Conservation (phyloP, 2,329 filamentous ascomycete species). For the Neoascochyta sp. region DNA sequence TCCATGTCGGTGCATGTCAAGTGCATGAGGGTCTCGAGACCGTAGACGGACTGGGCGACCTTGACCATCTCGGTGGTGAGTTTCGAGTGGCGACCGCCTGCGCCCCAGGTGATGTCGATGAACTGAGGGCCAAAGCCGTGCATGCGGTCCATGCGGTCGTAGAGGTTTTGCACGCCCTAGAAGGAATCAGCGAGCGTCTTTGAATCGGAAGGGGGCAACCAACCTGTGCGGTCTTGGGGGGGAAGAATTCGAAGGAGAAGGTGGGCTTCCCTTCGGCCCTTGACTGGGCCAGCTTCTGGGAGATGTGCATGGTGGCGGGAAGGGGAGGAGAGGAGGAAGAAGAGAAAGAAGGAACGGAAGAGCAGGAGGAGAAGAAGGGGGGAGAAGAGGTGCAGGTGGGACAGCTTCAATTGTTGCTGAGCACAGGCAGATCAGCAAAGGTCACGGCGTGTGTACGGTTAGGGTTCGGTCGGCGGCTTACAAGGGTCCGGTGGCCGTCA, state of each 20-base stretch:
- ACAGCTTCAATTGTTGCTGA: slow-evolving; percentile 4
- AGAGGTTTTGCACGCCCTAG: slow-evolving; percentile 93
- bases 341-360: slow-evolving; percentile 3
- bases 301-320: slow-evolving; percentile 78
- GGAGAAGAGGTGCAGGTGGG: slow-evolving; percentile 3
- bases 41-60: slow-evolving; percentile 90
- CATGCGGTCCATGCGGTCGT: slow-evolving; percentile 99
- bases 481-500: too few relatives aligned
- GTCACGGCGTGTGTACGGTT: too few relatives aligned
- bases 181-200: too few relatives aligned
- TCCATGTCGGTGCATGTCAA: slow-evolving; percentile 99
- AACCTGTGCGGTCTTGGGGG: slow-evolving; percentile 85
- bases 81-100: slow-evolving; percentile 84
- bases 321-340: slow-evolving; percentile 2
- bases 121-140: slow-evolving; percentile 90
- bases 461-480: too few relatives aligned
- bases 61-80: slow-evolving; percentile 97
- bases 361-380: slow-evolving; percentile 1
- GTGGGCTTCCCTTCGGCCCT: slow-evolving; percentile 75
- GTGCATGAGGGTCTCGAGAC: slow-evolving; percentile 98
- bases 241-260: slow-evolving; percentile 99
- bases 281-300: slow-evolving; percentile 80
- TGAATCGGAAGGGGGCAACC: slow-evolving; percentile 2
- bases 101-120: slow-evolving; percentile 98
- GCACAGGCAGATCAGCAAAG: slow-evolving; percentile 3